Base-by-base conservation (phyloP, 345 rosid genomes). In the Gossypium longicalyx region DNA sequence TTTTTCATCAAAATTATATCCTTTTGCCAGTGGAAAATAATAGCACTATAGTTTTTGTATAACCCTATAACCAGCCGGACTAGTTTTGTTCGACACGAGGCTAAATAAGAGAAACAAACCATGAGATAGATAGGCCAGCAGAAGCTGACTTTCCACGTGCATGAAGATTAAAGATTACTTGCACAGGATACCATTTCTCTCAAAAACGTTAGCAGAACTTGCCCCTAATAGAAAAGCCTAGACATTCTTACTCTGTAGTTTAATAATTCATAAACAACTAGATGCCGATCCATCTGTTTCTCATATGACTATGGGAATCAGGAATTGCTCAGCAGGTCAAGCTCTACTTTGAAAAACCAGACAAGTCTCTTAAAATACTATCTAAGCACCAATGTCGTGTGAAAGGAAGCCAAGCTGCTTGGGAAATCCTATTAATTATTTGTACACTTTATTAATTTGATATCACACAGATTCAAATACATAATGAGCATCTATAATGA, bases 81-180 rank as follows among this genome's bases (percentile, higher is more conserved):
- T 23, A 67, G 38, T 49, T 51, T 41, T 48, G n/a, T 22, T n/a
- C 19, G 8, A 7, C n/a, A 12, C 11, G 16, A 13, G n/a, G 11
- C 71, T 22, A 67, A 47, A 47, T 47, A 67, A 67, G 71, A 67
- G 20, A 49, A 7, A 20, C 71, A 67, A 48, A 20, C 38, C 23
- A 47, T 3, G 56, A 48, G 20, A 45, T 19, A 22, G 71, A 8
- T 49, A 48, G 43, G 58, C 56, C 22, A 47, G 53, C 12, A 22
- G 54, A 47, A 45, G 38, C 27, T 38, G 22, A 41, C 49, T 65
- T n/a, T 19, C 10, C 48, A 8, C 3, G 13, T 43, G 51, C 68
- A n/a, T 43, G 51, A 41, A 65, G 48, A 7, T 61, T 29, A 19
- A 27, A 60, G 65, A 7, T 41, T 41, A 38, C 51, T 43, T 65